Base-by-base conservation (phyloP, 768 basidiomycete genomes). In the Cystobasidiopsis lactophilus region DNA sequence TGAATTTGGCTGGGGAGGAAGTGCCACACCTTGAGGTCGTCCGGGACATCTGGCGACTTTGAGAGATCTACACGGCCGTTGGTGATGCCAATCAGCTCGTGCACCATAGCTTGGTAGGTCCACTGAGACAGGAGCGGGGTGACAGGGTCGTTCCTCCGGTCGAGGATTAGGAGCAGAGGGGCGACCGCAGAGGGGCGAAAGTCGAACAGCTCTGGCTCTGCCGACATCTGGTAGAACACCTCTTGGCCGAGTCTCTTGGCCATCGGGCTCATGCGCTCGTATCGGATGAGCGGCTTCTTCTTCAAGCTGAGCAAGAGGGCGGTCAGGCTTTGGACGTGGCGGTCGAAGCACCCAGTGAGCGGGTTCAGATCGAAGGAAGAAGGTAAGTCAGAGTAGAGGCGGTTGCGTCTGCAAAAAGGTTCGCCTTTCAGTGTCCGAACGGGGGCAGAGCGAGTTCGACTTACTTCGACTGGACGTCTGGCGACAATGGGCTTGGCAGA, bases 61-160 rank as follows among this genome's bases (percentile, higher is more conserved):
- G 75, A 76, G 41, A 91, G 67, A 63, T 85, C 78, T 3, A 96
- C 88, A 53, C 93, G 75, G 19, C 91, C 91, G 63, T 95, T 96
- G 56, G 82, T 79, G 43, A 98, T 93, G 2, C 83, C 81, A 5
- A 96, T 68, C 14, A 93, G 71, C 65, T 96, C 93, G 62, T 98
- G 93, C 0, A 96, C 93, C 89, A 96, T 95, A 1, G 91, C 93
- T 65, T 96, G 91, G 68, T 96, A 96, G 24, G 93, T 96, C 93
- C 93, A 96, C 67, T 95, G 93, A 2, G 85, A 85, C 29, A 96
- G 72, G 35, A 96, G 69, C 3, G 93, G 93, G 0, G 93, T 96
- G 4, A 96, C 85, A 2, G 93, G 93, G 63, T 98, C 93, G 66
- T 93, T 95, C 57, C 91, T 73, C 57, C 93, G 75, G 68, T 98